Percentiles rank a stretch among this genome's conserved stretches.
Evolutionary conservation across 2,329 filamentous ascomycete genomes (phyloP).

Genomic region (Trichophyton rubrum): DNA sequence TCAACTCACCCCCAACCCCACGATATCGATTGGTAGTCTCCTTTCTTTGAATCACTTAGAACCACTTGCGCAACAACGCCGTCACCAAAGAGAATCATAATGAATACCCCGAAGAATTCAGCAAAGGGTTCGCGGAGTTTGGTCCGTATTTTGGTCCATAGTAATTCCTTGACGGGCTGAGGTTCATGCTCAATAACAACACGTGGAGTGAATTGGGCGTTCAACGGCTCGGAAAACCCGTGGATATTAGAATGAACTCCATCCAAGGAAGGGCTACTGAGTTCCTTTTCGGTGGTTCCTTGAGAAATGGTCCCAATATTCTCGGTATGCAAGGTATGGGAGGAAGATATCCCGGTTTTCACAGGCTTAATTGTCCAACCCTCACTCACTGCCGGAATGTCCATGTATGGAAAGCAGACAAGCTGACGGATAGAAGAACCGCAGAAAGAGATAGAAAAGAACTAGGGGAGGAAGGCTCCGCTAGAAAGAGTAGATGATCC

Average conservation of each 20-base stretch:
- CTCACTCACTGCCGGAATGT: neutral
- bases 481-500: neutral
- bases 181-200: neutral
- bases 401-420: neutral
- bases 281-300: neutral
- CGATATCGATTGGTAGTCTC: slow-evolving; percentile 41
- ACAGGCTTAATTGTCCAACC: neutral
- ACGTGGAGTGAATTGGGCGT: neutral
- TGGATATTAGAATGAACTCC: neutral
- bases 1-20: slow-evolving; percentile 38
- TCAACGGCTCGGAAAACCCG: neutral
- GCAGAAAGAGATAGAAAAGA: neutral
- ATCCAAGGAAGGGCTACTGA: neutral
- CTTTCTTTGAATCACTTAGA: slow-evolving; percentile 38
- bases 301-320: neutral
- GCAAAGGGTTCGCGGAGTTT: slow-evolving; percentile 47
- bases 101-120: slow-evolving; percentile 57
- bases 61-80: slow-evolving; percentile 59
- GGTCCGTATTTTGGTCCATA: slow-evolving; percentile 44
- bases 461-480: neutral
- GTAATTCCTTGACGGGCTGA: slow-evolving; percentile 17
- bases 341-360: neutral
- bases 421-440: neutral
- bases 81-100: slow-evolving; percentile 56
- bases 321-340: neutral